Percentiles rank a stretch among this genome's conserved stretches.
Conservation (phyloP, 2,329 filamentous ascomycete genomes). For the Cladosporium sp. region DNA sequence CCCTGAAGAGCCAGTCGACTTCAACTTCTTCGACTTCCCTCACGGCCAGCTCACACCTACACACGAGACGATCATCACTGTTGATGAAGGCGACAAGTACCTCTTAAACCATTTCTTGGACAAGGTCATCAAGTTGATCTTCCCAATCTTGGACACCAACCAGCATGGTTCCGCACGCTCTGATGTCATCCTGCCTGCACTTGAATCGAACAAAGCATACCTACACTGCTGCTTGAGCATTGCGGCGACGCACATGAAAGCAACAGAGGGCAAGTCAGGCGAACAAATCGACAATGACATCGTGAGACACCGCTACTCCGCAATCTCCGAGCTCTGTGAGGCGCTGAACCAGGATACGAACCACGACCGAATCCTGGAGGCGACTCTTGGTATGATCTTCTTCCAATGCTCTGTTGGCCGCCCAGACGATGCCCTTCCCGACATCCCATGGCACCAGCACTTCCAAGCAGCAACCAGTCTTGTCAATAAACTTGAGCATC, state of each 20-base stretch:
- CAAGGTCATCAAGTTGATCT: slow-evolving; percentile 80
- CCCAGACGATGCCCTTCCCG: slow-evolving; percentile 76
- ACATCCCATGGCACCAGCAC: slow-evolving; percentile 96
- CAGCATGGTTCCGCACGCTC: slow-evolving; percentile 77
- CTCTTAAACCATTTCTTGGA: slow-evolving; percentile 88
- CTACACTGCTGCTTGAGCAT: slow-evolving; percentile 94
- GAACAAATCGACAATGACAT: slow-evolving; percentile 86
- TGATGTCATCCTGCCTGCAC: slow-evolving; percentile 78
- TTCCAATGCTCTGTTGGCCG: slow-evolving; percentile 90
- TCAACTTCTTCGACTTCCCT: slow-evolving; percentile 79
- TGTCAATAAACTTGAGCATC: slow-evolving; percentile 78
- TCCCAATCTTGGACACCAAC: slow-evolving; percentile 86
- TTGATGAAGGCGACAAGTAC: slow-evolving; percentile 82
- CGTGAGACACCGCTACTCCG: slow-evolving; percentile 83
- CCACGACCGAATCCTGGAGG: slow-evolving; percentile 85
- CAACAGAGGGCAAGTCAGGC: slow-evolving; percentile 60
- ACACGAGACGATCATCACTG: slow-evolving; percentile 69
- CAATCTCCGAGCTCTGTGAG: slow-evolving; percentile 80
- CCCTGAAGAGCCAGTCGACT: slow-evolving; percentile 53
- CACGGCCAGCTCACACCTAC: slow-evolving; percentile 61
- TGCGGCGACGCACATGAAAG: slow-evolving; percentile 86
- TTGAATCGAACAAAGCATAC: slow-evolving; percentile 89
- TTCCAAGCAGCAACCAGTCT: slow-evolving; percentile 86
- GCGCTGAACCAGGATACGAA: slow-evolving; percentile 75
- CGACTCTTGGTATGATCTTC: slow-evolving; percentile 90